Percentiles rank a stretch among this genome's conserved stretches.
These are phyloP conservation scores for Nicotiana tabacum DNA, from an alignment of 257 asterid genomes.

Conservation along the genomic window DNA sequence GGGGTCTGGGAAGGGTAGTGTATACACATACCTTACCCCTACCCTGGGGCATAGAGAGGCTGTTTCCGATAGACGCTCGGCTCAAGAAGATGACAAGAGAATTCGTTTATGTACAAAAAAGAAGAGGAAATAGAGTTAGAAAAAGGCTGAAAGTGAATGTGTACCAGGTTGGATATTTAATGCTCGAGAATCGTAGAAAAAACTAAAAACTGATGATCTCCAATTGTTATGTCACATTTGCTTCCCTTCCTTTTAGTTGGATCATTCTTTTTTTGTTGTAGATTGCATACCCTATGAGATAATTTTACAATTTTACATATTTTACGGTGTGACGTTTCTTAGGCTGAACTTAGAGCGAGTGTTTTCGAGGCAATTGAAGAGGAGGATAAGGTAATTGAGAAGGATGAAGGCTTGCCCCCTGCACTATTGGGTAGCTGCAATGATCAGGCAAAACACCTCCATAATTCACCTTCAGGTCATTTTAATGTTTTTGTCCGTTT, in stretches of 20 bases:
- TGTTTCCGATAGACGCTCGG: no score
- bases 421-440: constrained; percentile 98
- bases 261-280: background rate
- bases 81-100: no score
- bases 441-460: constrained; percentile 90
- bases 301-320: background rate
- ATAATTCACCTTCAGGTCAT: constrained; percentile 88
- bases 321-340: constrained; percentile 11
- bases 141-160: background rate
- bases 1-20: no score
- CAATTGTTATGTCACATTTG: background rate
- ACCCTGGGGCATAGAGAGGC: no score
- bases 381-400: constrained; percentile 75
- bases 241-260: background rate
- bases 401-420: constrained; percentile 80
- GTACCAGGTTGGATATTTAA: background rate
- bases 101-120: no score
- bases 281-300: background rate
- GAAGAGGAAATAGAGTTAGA: background rate
- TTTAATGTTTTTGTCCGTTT: background rate
- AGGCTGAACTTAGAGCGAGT: constrained; percentile 98
- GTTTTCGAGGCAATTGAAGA: constrained; percentile 98
- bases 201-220: background rate
- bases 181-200: background rate
- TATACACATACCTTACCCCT: no score